Percentiles rank a stretch among this genome's conserved stretches.
These are phyloP conservation scores for Lanmaoa pseudosensibilis DNA, from an alignment of 768 basidiomycete species.

Conservation along the genomic window DNA sequence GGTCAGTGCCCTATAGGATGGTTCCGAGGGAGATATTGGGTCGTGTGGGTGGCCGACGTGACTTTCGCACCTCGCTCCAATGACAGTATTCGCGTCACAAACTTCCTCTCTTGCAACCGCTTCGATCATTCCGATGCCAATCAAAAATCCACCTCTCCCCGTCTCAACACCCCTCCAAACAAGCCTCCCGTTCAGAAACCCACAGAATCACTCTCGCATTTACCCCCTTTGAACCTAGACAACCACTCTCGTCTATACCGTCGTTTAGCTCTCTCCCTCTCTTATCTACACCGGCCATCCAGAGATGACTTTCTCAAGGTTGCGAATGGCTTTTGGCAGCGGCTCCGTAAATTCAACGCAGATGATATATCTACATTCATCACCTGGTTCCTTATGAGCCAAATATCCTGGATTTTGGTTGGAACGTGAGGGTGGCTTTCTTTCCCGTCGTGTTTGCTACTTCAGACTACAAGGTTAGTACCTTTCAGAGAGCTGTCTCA, in stretches of 20 bases:
- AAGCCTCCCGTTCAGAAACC: conserved; percentile 11
- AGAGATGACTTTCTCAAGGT: conserved; percentile 87
- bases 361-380: conserved; percentile 97
- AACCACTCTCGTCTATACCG: conserved; percentile 82
- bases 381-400: conserved; percentile 94
- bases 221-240: conserved; percentile 46
- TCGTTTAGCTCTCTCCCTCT: conserved; percentile 71
- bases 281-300: conserved; percentile 76
- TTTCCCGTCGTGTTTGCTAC: conserved; percentile 88
- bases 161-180: conserved; percentile 1
- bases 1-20: too few species aligned
- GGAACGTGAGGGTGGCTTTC: conserved; percentile 69
- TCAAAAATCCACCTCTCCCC: not conserved
- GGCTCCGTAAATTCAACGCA: conserved; percentile 85
- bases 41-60: too few species aligned
- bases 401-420: conserved; percentile 92
- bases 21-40: too few species aligned
- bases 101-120: not conserved
- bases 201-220: conserved; percentile 7
- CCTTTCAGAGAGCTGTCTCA: not conserved
- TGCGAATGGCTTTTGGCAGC: conserved; percentile 88
- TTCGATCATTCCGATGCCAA: conserved; percentile 16
- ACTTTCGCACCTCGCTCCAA: not conserved
- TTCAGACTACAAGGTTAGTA: conserved; percentile 74
- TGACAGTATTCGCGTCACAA: not conserved